Conservation (phyloP, 1,139 yeast genomes). For the Geotrichum carabidarum region DNA sequence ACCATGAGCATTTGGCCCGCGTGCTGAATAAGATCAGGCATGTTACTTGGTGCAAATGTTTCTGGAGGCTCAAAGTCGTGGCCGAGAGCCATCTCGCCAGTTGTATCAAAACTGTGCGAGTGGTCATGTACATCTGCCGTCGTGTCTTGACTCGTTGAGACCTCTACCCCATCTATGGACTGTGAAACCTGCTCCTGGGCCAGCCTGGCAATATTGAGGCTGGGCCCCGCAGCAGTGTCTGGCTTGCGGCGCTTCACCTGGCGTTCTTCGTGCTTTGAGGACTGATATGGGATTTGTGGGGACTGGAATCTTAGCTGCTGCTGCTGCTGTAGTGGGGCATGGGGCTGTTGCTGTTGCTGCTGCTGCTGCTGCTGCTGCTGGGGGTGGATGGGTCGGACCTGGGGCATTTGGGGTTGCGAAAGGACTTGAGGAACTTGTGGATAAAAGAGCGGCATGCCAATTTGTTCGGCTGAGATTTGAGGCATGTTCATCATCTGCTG, state of each 20-base stretch:
- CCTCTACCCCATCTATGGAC: background rate
- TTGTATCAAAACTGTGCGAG: background rate
- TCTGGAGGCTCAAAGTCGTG: slow-evolving; percentile 10
- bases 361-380: background rate
- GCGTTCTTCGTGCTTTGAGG: background rate
- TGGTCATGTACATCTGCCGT: background rate
- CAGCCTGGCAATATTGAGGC: background rate
- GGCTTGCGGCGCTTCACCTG: background rate
- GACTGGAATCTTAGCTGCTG: background rate
- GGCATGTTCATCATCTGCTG: background rate
- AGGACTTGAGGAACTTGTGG: background rate
- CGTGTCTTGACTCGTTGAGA: slow-evolving; percentile 5
- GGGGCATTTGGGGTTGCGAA: background rate
- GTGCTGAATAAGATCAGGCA: slow-evolving; percentile 27
- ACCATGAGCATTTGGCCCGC: slow-evolving; percentile 58
- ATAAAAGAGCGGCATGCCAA: background rate
- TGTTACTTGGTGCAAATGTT: slow-evolving; percentile 8
- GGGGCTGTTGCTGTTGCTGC: slow-evolving; percentile 7
- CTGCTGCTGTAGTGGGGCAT: slow-evolving; percentile 4
- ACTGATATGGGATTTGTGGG: background rate
- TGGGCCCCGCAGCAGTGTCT: background rate
- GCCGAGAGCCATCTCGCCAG: background rate
- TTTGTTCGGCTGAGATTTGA: background rate
- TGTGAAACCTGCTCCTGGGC: background rate
- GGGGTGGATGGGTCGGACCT: background rate